Base-by-base conservation (phyloP, 306 rosid genomes). In the Cucumis melo region DNA sequence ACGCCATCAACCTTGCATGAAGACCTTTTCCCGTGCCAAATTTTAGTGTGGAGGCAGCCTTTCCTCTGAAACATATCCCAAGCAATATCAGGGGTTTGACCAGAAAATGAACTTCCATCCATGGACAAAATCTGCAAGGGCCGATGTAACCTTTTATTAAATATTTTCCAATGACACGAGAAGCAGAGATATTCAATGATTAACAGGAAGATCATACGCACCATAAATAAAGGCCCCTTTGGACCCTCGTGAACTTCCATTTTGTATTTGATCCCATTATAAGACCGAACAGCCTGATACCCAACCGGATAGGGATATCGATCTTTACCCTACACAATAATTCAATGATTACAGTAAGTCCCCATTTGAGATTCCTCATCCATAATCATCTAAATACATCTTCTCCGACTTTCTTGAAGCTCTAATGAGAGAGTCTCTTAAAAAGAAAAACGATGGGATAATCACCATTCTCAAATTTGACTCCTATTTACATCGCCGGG, bases 221-320 rank as follows among this genome's bases (percentile, higher is more conserved):
- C 98, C 93, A 80, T 74, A 80, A 93, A 93, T 62, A 56, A 81
- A 81, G 96, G 97, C 73, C 97, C 96, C 48, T 87, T 91, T 74
- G 84, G 87, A 68, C 98, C 97, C 84, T 93, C 96, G 19, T 80
- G 87, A 67, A 93, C 86, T 78, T 93, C 93, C 92, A 88, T 87
- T 82, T 84, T 89, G 76, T 87, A 87, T n/a, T 82, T 80, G 60
- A 63, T 82, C 74, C 94, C 97, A 80, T 88, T 85, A 74, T 83
- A 85, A 80, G 86, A 89, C 79, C 93, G 90, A 85, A 81, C 62
- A 62, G 87, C 97, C 80, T 78, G 81, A 79, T 89, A 91, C 60
- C 93, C 97, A 76, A 91, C 85, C 6, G 92, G 97, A 91, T 91
- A 93, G 32, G 97, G 97, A 88, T 87, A 89, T 10, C 98, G 93